Conservation (phyloP, 1,139 yeast genomes). For the Kodamaea ohmeri region DNA sequence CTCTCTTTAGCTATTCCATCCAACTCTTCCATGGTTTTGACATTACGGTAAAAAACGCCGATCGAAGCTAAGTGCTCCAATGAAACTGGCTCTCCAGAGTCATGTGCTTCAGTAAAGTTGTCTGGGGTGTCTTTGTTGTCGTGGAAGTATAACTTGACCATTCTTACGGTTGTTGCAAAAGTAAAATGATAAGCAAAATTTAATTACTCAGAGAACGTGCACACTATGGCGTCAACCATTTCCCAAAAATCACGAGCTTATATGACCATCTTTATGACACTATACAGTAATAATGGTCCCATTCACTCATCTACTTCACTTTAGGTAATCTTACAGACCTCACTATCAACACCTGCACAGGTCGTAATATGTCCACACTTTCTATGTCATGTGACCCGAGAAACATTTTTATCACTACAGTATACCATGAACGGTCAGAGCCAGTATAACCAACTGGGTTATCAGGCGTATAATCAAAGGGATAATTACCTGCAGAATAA, state of each 20-base stretch:
- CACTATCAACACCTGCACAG: not conserved
- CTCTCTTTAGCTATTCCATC: constrained; percentile 67
- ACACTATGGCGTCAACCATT: constrained; percentile 2
- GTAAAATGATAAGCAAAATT: not conserved
- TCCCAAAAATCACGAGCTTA: not conserved
- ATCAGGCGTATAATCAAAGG: constrained; percentile 5
- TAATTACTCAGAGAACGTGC: constrained; percentile 1
- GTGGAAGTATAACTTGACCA: constrained; percentile 66
- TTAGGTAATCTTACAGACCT: not conserved
- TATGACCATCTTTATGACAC: too few relatives aligned
- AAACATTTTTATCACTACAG: not conserved
- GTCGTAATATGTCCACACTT: too few relatives aligned
- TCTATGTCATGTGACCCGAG: constrained; percentile 2
- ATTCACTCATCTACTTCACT: not conserved
- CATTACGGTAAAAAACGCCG: constrained; percentile 69
- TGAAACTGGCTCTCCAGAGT: constrained; percentile 61
- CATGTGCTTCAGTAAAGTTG: constrained; percentile 68
- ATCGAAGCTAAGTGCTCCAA: constrained; percentile 49
- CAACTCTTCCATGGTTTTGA: constrained; percentile 55
- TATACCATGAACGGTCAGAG: constrained; percentile 5
- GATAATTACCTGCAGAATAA: constrained; percentile 8
- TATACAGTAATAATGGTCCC: too few relatives aligned
- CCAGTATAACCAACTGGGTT: constrained; percentile 4
- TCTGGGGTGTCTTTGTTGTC: constrained; percentile 61
- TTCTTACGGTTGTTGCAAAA: constrained; percentile 13